Conservation (phyloP, 2,329 filamentous ascomycete species). For the Trichoderma koningii region DNA sequence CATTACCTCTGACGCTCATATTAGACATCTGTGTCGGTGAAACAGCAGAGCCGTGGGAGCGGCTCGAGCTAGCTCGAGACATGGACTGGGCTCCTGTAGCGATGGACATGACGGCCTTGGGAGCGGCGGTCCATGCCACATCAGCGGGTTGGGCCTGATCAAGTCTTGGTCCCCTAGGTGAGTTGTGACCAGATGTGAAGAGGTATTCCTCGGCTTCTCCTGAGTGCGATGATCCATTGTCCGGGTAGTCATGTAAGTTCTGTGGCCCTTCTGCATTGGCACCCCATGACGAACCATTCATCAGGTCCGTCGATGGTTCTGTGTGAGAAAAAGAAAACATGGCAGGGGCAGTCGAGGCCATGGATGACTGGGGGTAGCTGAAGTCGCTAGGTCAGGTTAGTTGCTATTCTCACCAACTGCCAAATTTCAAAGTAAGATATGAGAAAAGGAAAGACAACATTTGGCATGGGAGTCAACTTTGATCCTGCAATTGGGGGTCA, state of each 20-base stretch:
- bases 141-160: constrained; percentile 51
- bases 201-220: constrained; percentile 59
- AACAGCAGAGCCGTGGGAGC: constrained; percentile 48
- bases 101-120: constrained; percentile 40
- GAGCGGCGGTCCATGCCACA: constrained; percentile 50
- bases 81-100: constrained; percentile 43
- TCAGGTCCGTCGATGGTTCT: constrained; percentile 60
- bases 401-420: constrained; percentile 53
- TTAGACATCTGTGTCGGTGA: constrained; percentile 54
- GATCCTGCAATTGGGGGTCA: constrained; percentile 47
- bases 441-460: constrained; percentile 39
- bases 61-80: constrained; percentile 45
- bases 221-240: constrained; percentile 51
- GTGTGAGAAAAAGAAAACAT: constrained; percentile 62
- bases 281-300: constrained; percentile 58
- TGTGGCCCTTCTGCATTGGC: constrained; percentile 60
- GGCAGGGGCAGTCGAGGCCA: constrained; percentile 52
- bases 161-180: constrained; percentile 52
- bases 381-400: constrained; percentile 60
- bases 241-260: constrained; percentile 58
- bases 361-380: constrained; percentile 56
- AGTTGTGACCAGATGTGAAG: constrained; percentile 57
- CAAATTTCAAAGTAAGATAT: constrained; percentile 37
- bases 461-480: constrained; percentile 56
- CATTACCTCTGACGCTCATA: constrained; percentile 57